Evolutionary conservation across 1,284 basidiomycete genomes (phyloP).

Genomic region (Boletus semigastroideus): DNA sequence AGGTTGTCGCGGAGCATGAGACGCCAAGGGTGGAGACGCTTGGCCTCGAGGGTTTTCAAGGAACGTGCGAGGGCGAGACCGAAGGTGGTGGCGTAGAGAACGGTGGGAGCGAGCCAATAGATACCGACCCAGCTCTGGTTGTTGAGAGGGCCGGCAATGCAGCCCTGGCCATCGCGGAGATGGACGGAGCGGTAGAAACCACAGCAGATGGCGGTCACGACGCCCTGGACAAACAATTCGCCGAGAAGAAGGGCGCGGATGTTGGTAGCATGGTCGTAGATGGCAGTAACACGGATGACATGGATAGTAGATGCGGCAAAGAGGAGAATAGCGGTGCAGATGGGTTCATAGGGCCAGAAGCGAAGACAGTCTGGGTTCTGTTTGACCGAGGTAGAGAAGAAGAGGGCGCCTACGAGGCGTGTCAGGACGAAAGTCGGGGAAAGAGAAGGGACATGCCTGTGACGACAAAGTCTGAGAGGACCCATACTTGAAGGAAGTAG

Average conservation of each 20-base stretch:
- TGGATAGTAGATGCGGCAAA: conserved; percentile 55
- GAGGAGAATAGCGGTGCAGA: conserved; percentile 74
- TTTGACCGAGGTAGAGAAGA: conserved; percentile 72
- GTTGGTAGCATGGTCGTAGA: conserved; percentile 61
- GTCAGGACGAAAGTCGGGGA: background rate
- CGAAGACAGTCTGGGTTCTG: conserved; percentile 52
- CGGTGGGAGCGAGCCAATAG: conserved; percentile 75
- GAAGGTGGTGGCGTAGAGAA: conserved; percentile 56
- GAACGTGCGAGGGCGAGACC: conserved; percentile 64
- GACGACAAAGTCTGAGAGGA: conserved; percentile 73
- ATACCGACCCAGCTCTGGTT: conserved; percentile 69
- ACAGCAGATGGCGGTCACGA: conserved; percentile 66
- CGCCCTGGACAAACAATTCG: conserved; percentile 64
- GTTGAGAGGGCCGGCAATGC: conserved; percentile 75
- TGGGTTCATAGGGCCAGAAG: conserved; percentile 83
- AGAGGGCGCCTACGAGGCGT: conserved; percentile 59
- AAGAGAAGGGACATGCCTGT: conserved; percentile 51
- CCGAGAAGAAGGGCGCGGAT: conserved; percentile 55
- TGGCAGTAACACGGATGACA: conserved; percentile 43
- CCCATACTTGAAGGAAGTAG: conserved; percentile 69
- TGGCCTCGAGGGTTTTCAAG: conserved; percentile 55
- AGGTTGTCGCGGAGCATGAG: conserved; percentile 84
- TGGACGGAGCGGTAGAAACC: conserved; percentile 77
- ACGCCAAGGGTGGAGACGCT: conserved; percentile 68
- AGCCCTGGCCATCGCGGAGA: conserved; percentile 68